Evolutionary conservation across 2,329 filamentous ascomycete genomes (phyloP).

Genomic region (Fusarium sulawesiense): DNA sequence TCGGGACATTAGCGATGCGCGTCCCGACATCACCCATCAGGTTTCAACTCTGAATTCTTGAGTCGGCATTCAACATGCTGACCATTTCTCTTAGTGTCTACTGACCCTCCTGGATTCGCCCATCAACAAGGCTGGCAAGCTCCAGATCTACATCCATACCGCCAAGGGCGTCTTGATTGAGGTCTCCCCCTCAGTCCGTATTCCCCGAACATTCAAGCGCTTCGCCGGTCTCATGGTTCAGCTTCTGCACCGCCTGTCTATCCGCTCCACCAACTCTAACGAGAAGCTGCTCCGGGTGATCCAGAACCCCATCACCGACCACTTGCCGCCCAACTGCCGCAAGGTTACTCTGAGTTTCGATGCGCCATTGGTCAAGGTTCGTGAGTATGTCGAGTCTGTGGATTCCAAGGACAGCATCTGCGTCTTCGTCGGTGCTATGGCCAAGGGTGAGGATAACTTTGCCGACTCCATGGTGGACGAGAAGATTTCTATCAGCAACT

Average conservation of each 20-base stretch:
- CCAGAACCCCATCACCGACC: conserved; percentile 97
- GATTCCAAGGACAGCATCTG: conserved; percentile 91
- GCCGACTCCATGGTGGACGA: conserved; percentile 95
- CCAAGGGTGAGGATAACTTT: conserved; percentile 95
- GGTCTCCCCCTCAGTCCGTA: conserved; percentile 97
- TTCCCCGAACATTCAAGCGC: conserved; percentile 97
- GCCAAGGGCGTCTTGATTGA: conserved; percentile 97
- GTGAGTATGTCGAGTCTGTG: conserved; percentile 87
- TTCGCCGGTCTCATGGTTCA: conserved; percentile 99
- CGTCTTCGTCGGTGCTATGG: conserved; percentile 98
- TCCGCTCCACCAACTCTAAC: conserved; percentile 94
- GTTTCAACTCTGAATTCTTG: conserved; percentile 61
- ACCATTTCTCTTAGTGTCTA: conserved; percentile 76
- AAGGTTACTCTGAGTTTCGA: conserved; percentile 98
- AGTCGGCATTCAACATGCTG: conserved; percentile 61
- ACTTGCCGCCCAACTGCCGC: conserved; percentile 94
- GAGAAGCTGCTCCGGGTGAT: conserved; percentile 98
- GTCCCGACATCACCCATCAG: conserved; percentile 98
- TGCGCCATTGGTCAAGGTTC: conserved; percentile 83
- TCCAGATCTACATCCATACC: conserved; percentile 99
- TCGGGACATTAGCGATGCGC: conserved; percentile 95
- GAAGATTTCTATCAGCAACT: conserved; percentile 98
- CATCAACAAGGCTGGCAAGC: conserved; percentile 96
- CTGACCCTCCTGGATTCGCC: conserved; percentile 97
- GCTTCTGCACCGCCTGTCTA: conserved; percentile 92